A percentile compares a stretch with the other conserved stretches of the same genome.
These are phyloP conservation scores for Blastobotrys ciferrii DNA, from an alignment of 1,139 yeast species.

Conservation along the genomic window DNA sequence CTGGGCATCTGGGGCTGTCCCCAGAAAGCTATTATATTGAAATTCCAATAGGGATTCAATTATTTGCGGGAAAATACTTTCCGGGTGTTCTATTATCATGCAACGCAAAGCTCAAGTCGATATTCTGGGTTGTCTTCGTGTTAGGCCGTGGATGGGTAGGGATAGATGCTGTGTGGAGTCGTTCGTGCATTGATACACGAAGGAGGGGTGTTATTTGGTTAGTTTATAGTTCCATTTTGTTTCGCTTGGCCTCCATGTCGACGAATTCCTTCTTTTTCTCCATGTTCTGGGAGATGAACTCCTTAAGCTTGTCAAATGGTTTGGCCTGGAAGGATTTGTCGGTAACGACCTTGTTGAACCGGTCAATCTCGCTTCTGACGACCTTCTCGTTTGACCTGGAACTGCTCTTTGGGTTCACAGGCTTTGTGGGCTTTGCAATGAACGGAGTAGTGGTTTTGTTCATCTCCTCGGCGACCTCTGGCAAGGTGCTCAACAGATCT, in stretches of 20 bases:
- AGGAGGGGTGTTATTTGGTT: background rate
- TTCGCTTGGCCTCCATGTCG: constrained; percentile 15
- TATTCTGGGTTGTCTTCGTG: too few species aligned
- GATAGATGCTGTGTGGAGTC: too few species aligned
- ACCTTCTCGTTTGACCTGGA: constrained; percentile 34
- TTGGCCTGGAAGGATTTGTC: constrained; percentile 26
- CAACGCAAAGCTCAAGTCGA: too few species aligned
- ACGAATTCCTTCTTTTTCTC: constrained; percentile 27
- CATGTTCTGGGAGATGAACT: constrained; percentile 24
- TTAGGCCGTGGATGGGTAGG: too few species aligned
- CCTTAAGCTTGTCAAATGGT: constrained; percentile 31
- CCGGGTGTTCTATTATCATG: too few species aligned
- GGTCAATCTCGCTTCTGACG: constrained; percentile 31
- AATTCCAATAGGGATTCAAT: too few species aligned
- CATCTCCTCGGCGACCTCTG: constrained; percentile 20
- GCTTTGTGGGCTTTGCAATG: constrained; percentile 21
- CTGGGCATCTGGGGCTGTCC: too few species aligned
- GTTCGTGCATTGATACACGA: too few species aligned
- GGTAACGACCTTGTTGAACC: constrained; percentile 29
- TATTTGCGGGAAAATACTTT: too few species aligned
- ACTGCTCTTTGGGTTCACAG: constrained; percentile 29
- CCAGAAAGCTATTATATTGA: too few species aligned
- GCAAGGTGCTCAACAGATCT: constrained; percentile 33
- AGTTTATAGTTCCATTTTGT: constrained; percentile 12
- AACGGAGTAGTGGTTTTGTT: constrained; percentile 8